These are phyloP conservation scores for Claviceps paspali DNA, from an alignment of 2,329 filamentous ascomycete genomes.

Conservation along the genomic window DNA sequence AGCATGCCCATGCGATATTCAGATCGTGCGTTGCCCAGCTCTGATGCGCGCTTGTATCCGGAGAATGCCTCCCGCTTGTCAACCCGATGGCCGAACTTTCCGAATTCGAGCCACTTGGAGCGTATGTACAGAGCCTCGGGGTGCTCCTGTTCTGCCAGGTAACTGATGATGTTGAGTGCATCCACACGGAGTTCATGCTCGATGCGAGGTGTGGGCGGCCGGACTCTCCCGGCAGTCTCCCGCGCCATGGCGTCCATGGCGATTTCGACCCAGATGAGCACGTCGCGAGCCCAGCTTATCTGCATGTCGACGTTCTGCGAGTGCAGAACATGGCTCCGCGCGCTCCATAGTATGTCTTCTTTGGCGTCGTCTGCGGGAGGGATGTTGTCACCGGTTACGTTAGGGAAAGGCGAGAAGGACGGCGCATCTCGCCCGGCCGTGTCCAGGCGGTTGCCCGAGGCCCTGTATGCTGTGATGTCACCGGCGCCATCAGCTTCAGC, in stretches of 20 bases:
- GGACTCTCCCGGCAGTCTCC: slow-evolving; percentile 34
- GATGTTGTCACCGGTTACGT: slow-evolving; percentile 72
- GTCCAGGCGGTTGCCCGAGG: slow-evolving; percentile 22
- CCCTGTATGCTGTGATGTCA: slow-evolving; percentile 23
- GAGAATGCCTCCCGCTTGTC: slow-evolving; percentile 92
- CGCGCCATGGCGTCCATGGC: slow-evolving; percentile 62
- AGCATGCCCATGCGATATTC: slow-evolving; percentile 98
- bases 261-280: slow-evolving; percentile 76
- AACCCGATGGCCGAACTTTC: slow-evolving; percentile 77
- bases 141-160: slow-evolving; percentile 80
- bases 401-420: slow-evolving; percentile 84
- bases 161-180: slow-evolving; percentile 80
- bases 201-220: slow-evolving; percentile 66
- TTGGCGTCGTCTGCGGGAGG: slow-evolving; percentile 90
- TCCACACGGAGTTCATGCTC: slow-evolving; percentile 82
- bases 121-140: slow-evolving; percentile 89
- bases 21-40: slow-evolving; percentile 72
- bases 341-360: slow-evolving; percentile 75
- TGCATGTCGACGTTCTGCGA: slow-evolving; percentile 95
- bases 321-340: slow-evolving; percentile 68
- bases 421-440: slow-evolving; percentile 43
- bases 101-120: slow-evolving; percentile 96
- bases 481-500: slow-evolving; percentile 19
- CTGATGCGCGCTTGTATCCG: slow-evolving; percentile 72
- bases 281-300: slow-evolving; percentile 89